These are phyloP conservation scores for Arabidopsis arenosa DNA, from an alignment of 345 rosid genomes.

Conservation along the genomic window DNA sequence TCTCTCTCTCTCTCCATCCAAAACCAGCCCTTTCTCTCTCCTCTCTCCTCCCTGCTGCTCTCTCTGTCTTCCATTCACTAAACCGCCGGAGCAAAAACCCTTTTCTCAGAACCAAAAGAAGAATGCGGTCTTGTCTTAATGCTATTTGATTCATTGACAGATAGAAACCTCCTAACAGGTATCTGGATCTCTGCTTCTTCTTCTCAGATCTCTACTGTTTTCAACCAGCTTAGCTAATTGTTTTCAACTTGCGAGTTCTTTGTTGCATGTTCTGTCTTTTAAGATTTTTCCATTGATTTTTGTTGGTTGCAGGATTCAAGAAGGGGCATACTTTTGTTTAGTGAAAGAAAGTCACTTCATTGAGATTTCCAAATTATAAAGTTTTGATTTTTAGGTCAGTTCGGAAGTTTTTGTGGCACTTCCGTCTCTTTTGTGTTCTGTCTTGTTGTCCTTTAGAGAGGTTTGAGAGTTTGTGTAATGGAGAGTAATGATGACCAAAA, in stretches of 20 bases:
- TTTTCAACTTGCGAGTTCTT: slow-evolving; percentile 2
- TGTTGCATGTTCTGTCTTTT: slow-evolving; percentile 45
- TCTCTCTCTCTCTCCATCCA: slow-evolving; percentile 29
- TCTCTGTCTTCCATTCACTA: slow-evolving; percentile 27
- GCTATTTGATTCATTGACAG: background rate
- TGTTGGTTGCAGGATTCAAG: slow-evolving; percentile 39
- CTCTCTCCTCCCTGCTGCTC: slow-evolving; percentile 18
- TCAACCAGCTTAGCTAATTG: slow-evolving; percentile 11
- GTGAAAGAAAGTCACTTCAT: slow-evolving; percentile 32
- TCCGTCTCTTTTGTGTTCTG: slow-evolving; percentile 12
- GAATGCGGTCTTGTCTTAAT: slow-evolving; percentile 36
- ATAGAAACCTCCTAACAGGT: slow-evolving; percentile 14
- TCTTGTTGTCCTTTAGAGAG: slow-evolving; percentile 23
- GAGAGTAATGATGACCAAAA: slow-evolving; percentile 70
- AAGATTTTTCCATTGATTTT: slow-evolving; percentile 9
- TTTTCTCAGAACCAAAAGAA: background rate
- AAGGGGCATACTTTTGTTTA: slow-evolving; percentile 36
- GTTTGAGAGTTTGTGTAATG: slow-evolving; percentile 52
- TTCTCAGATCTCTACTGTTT: slow-evolving; percentile 45
- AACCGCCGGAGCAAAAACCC: slow-evolving; percentile 38
- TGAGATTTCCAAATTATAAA: slow-evolving; percentile 35
- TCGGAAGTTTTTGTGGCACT: slow-evolving; percentile 2
- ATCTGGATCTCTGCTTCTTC: slow-evolving; percentile 40
- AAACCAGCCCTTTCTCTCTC: slow-evolving; percentile 34
- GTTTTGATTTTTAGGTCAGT: slow-evolving; percentile 38